Evolutionary conservation across 768 basidiomycete genomes (phyloP).

Genomic region (Leccinum ochraceum): DNA sequence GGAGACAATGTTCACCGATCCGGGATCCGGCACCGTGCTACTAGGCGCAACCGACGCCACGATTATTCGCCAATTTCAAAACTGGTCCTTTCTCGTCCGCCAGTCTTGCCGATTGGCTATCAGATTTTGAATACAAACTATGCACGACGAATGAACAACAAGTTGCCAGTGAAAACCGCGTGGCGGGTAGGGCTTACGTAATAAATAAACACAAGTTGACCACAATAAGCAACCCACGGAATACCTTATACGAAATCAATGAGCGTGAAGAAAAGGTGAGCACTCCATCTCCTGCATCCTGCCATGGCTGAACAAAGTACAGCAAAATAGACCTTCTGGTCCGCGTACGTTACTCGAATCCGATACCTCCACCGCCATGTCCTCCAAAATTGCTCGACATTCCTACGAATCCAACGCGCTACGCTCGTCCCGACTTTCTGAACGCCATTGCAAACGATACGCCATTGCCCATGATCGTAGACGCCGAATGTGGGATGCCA

Average conservation of each 20-base stretch:
- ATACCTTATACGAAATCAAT: constrained; percentile 28
- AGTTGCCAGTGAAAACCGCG: too few relatives aligned
- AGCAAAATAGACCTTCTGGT: constrained; percentile 89
- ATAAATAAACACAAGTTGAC: constrained; percentile 16
- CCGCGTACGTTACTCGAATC: constrained; percentile 91
- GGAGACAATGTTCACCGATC: neutral
- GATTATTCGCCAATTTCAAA: neutral
- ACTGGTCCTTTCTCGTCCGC: neutral
- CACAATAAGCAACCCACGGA: constrained; percentile 9
- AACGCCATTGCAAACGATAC: constrained; percentile 77
- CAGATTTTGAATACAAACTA: neutral
- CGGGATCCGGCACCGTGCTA: neutral
- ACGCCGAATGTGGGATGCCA: constrained; percentile 97
- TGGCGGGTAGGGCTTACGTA: neutral
- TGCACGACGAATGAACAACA: neutral
- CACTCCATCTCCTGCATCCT: neutral
- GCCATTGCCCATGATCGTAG: constrained; percentile 93
- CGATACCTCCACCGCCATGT: constrained; percentile 93
- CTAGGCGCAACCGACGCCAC: neutral
- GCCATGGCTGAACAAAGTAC: constrained; percentile 12
- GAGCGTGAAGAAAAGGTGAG: constrained; percentile 61
- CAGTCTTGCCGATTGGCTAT: neutral
- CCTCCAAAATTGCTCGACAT: constrained; percentile 94
- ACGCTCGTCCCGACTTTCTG: constrained; percentile 84
- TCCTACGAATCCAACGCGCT: constrained; percentile 86